Percentiles rank a stretch among this genome's conserved stretches.
Conservation (phyloP, 768 basidiomycete genomes). For the Serendipita indica region DNA sequence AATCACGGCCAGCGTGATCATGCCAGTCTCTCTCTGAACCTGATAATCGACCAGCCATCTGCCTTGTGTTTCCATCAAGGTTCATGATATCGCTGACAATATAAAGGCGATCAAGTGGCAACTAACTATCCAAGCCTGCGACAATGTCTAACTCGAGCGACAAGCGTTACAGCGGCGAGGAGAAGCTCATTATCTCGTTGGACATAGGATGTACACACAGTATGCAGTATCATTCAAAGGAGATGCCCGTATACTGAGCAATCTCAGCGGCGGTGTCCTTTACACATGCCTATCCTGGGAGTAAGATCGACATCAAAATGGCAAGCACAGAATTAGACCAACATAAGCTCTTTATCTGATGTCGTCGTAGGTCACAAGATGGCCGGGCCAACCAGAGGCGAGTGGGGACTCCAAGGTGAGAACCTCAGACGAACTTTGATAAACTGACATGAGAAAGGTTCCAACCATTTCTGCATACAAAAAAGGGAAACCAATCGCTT, state of each 20-base stretch:
- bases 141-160: not conserved
- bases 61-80: too few relatives aligned
- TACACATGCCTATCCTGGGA: not conserved
- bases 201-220: slow-evolving; percentile 1
- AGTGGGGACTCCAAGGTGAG: slow-evolving; percentile 6
- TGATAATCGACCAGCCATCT: too few relatives aligned
- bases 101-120: too few relatives aligned
- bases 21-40: too few relatives aligned
- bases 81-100: too few relatives aligned
- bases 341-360: not conserved
- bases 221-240: not conserved
- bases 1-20: too few relatives aligned
- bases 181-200: not conserved
- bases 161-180: not conserved
- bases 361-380: not conserved
- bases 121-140: too few relatives aligned
- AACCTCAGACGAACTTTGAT: too few relatives aligned
- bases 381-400: slow-evolving; percentile 9
- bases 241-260: not conserved
- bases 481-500: not conserved
- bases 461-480: slow-evolving; percentile 7
- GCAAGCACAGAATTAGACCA: not conserved
- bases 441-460: too few relatives aligned
- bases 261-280: not conserved
- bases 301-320: not conserved